A percentile compares a stretch with the other conserved stretches of the same genome.
Evolutionary conservation across 176 grass and related monocot genomes (phyloP).

Genomic region (Olyra latifolia): DNA sequence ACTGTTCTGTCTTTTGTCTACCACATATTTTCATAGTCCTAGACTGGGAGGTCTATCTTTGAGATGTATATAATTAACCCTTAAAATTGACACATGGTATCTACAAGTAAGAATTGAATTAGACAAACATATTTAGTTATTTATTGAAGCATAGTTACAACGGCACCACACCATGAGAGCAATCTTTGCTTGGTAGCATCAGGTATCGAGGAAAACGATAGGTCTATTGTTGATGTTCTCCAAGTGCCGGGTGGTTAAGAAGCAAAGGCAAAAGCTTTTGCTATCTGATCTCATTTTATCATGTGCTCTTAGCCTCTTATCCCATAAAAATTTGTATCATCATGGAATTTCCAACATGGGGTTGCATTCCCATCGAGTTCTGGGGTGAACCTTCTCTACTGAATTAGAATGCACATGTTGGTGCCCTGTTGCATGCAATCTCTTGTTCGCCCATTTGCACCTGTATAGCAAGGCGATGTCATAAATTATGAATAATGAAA

Average conservation of each 20-base stretch:
- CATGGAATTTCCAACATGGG: neutral
- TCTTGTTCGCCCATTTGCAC: constrained; percentile 8
- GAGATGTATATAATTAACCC: neutral
- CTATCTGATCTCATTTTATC: neutral
- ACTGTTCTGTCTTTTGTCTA: constrained; percentile 1
- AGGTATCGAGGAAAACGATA: neutral
- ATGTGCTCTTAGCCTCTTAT: neutral
- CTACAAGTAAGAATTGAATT: neutral
- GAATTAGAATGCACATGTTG: constrained; percentile 10
- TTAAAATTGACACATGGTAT: neutral
- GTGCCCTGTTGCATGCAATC: neutral
- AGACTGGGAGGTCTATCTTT: neutral
- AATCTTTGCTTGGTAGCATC: neutral
- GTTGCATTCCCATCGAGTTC: neutral
- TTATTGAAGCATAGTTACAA: constrained; percentile 6
- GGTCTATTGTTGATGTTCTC: constrained; percentile 1
- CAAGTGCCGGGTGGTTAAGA: neutral
- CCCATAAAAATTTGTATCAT: neutral
- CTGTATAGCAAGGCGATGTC: neutral
- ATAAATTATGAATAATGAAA: neutral
- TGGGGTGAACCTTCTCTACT: neutral
- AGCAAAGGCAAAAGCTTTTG: constrained; percentile 19
- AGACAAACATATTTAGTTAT: neutral
- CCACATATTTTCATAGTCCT: neutral
- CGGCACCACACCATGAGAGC: neutral